Base-by-base conservation (phyloP, 192 early-diverging fungal species). In the Funneliformis mosseae region DNA sequence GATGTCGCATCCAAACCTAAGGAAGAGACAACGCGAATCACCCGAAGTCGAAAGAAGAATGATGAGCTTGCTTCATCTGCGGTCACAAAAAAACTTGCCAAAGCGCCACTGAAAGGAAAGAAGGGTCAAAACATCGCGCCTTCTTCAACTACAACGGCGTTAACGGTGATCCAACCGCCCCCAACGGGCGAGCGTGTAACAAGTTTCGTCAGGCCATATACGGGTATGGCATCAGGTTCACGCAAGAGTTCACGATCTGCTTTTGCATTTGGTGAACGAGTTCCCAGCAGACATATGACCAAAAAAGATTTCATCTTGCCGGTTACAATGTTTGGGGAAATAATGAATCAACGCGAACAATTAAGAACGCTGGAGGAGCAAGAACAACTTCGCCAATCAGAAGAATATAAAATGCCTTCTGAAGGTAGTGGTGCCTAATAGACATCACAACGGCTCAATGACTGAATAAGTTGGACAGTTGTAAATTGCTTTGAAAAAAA, bases 261-360 rank as follows among this genome's bases (percentile, higher is more conserved):
- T 5, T 62, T 85, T 46, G 87, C 84, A 3, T 88, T 88, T 81
- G 87, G 87, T 28, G 79, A 82, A 16, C 85, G 82, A 38, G 70
- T 88, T 48, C 86, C 87, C 0, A 43, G 50, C 0, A 55, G 84
- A 28, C 72, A 73, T 0, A 42, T 69, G 18, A 38, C 59, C 21
- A 66, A 69, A 68, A 41, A 46, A 50, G 85, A 87, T 70, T 88
- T 88, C 64, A 69, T 61, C 66, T 70, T 88, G 5, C 85, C 87
- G 0, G n/a, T 70, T 69, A 71, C 78, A n/a, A 41, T 70, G 0
- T 88, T 82, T 83, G 81, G 79, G 1, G 82, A 80, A 38, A 42
- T 88, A 72, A 77, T 88, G 33, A 76, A 72, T 14, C 78, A 79
- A 25, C 78, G 85, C 63, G 78, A 76, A 41, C 28, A 76, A 39